A percentile compares a stretch with the other conserved stretches of the same genome.
Evolutionary conservation across 2,329 filamentous ascomycete genomes (phyloP).

Genomic region (Colletotrichum kahawae): DNA sequence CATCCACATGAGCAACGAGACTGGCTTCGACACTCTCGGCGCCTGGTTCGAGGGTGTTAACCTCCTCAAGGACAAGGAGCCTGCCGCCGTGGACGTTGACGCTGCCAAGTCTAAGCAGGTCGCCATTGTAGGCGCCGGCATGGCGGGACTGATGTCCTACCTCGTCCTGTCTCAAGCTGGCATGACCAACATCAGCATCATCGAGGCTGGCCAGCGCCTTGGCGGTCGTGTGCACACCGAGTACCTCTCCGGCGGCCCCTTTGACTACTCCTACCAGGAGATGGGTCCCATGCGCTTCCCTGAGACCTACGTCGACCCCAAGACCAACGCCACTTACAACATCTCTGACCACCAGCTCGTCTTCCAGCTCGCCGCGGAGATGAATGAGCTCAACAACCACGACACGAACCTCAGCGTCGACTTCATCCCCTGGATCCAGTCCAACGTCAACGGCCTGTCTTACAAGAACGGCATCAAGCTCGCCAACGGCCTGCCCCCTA

Average conservation of each 20-base stretch:
- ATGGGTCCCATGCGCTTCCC: constrained; percentile 72
- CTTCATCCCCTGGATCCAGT: constrained; percentile 68
- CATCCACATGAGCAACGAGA: constrained; percentile 56
- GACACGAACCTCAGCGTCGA: constrained; percentile 54
- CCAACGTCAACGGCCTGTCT: constrained; percentile 56
- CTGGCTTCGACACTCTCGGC: constrained; percentile 51
- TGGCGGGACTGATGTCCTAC: constrained; percentile 67
- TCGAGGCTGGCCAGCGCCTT: constrained; percentile 64
- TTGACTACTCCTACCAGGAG: constrained; percentile 71
- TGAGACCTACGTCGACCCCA: constrained; percentile 51
- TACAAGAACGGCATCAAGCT: constrained; percentile 53
- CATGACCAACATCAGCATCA: constrained; percentile 64
- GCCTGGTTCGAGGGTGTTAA: constrained; percentile 72
- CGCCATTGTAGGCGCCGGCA: constrained; percentile 69
- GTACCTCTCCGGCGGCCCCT: constrained; percentile 63
- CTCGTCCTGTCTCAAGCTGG: constrained; percentile 56
- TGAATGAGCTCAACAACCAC: constrained; percentile 65
- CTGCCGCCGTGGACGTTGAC: constrained; percentile 55
- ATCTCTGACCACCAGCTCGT: constrained; percentile 69
- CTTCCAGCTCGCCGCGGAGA: constrained; percentile 64
- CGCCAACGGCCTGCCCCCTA: constrained; percentile 58
- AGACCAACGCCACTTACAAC: constrained; percentile 60
- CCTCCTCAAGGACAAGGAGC: constrained; percentile 59
- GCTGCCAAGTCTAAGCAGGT: constrained; percentile 62
- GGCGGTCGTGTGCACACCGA: constrained; percentile 69